These are phyloP conservation scores for Priceomyces haplophilus DNA, from an alignment of 805 yeast species.

Conservation along the genomic window DNA sequence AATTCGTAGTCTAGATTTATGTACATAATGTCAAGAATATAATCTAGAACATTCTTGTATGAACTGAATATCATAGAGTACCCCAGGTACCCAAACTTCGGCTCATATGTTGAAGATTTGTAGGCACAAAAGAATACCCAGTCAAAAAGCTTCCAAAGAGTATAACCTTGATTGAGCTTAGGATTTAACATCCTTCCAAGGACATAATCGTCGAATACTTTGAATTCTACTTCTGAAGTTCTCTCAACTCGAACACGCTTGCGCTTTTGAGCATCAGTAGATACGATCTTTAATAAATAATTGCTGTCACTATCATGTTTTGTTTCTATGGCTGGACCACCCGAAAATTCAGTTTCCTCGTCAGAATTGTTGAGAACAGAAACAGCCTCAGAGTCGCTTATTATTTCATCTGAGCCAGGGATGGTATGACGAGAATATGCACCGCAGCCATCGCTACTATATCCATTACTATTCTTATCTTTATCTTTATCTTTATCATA, in stretches of 20 bases:
- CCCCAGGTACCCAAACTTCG: constrained; percentile 11
- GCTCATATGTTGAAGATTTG: constrained; percentile 19
- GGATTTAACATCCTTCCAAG: constrained; percentile 24
- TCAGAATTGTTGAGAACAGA: not conserved
- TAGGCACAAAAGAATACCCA: constrained; percentile 40
- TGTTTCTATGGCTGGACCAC: not conserved
- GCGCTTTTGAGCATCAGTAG: not conserved
- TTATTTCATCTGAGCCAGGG: constrained; percentile 1
- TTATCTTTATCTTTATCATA: not conserved
- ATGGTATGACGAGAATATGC: not conserved
- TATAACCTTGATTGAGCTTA: constrained; percentile 14
- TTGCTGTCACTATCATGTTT: not conserved
- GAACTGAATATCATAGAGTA: constrained; percentile 24
- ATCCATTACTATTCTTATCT: not conserved
- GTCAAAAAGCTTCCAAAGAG: constrained; percentile 29
- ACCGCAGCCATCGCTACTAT: not conserved
- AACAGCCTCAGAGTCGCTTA: constrained; percentile 15
- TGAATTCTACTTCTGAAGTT: constrained; percentile 7
- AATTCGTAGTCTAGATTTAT: constrained; percentile 12
- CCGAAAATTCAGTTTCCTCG: not conserved
- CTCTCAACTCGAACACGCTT: not conserved
- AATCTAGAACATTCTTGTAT: constrained; percentile 16
- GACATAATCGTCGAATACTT: constrained; percentile 32
- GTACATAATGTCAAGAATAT: constrained; percentile 20
- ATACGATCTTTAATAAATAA: not conserved